phyloP scores from a whole-genome alignment of 2,329 filamentous ascomycete species.

The Alternaria brassicae region DNA sequence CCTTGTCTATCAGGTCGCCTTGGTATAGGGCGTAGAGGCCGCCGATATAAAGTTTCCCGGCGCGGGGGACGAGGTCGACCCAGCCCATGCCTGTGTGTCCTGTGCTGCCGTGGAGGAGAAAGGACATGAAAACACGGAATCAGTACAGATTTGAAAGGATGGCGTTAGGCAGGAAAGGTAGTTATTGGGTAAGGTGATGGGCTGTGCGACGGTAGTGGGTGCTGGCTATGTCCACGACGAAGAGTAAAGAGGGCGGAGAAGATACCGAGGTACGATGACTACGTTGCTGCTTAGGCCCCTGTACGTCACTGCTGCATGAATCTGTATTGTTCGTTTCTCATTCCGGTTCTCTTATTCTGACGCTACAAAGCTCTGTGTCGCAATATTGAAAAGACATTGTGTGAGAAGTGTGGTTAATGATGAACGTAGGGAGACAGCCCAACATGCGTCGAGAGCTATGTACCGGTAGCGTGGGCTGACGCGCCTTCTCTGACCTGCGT shows the following conservation, averaged over 20 bases:
- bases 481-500: background rate
- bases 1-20: slow-evolving; percentile 42
- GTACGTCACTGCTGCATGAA: background rate
- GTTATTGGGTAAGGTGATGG: background rate
- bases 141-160: background rate
- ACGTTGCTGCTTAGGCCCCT: background rate
- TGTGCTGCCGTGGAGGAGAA: slow-evolving; percentile 42
- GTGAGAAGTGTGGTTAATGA: background rate
- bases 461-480: background rate
- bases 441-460: background rate
- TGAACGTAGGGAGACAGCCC: background rate
- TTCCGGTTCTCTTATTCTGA: too few species aligned
- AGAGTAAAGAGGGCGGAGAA: background rate
- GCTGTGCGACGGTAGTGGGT: background rate
- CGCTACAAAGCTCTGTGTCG: background rate
- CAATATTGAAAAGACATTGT: too few species aligned
- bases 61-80: slow-evolving; percentile 49
- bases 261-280: slow-evolving; percentile 7
- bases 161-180: too few species aligned
- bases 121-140: slow-evolving; percentile 34
- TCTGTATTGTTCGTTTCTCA: background rate
- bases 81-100: slow-evolving; percentile 47
- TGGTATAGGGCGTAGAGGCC: slow-evolving; percentile 54
- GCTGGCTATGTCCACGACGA: background rate
- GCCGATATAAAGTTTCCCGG: slow-evolving; percentile 50